Evolutionary conservation across 1,284 basidiomycete species (phyloP), one percentile per base, ranked within the genome.

Genomic region (Leccinum griseonigrum): DNA sequence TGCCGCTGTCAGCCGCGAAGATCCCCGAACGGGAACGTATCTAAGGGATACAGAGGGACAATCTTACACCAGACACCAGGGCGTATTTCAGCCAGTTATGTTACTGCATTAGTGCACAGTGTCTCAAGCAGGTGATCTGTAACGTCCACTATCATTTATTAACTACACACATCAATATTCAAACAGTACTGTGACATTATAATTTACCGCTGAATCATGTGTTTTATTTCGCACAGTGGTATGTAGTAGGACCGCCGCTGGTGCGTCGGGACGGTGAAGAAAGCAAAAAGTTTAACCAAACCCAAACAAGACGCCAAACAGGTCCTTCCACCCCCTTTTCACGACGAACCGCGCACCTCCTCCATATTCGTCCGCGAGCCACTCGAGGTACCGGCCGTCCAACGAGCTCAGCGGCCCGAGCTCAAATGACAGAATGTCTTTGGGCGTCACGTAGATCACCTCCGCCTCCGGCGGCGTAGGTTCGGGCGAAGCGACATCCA

Each of bases 371-470:
- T 81, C 79, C 2, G 78, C 83, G 11, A 93, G 76, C 90, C 89
- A 92, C 69, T 90, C 88, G 26, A 92, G 75, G 69, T 91, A 92
- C 50, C 78, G 78, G 26, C 82, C 85, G 66, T 92, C 91, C 53
- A 86, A 70, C 9, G 78, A 76, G 67, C 90, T 92, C 63, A 90
- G 75, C 10, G 89, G 86, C 2, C 88, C 87, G 1, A 92, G 79
- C 69, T 90, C 88, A 55, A 92, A 86, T 18, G 83, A 77, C 16
- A 85, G 62, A 7, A 92, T 76, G 62, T 91, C 89, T 67, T 81
- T 85, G 9, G 88, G 83, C 2, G 83, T 79, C 31, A 83, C 64
- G 53, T 66, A 72, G 62, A 71, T 59, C 46, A 66, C 59, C 34
- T 67, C 66, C 28, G 29, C 61, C 14, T 68, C 66, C 3, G 62